Conservation (phyloP, 140 eudicot species). For the Oenanthe javanica region DNA sequence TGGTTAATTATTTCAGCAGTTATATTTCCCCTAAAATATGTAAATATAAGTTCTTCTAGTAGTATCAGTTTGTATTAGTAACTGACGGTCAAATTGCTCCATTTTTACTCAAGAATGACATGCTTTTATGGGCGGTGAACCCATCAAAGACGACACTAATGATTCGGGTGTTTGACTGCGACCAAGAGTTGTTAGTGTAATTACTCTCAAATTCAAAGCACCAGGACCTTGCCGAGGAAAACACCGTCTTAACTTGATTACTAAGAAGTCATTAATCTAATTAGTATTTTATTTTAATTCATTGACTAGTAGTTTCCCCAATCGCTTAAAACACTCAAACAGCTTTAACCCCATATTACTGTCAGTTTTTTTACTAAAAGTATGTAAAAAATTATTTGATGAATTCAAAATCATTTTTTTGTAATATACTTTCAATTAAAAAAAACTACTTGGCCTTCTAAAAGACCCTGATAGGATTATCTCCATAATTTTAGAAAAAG, state of each 20-base stretch:
- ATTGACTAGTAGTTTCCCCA: not conserved
- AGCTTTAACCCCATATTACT: no score
- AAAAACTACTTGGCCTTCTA: no score
- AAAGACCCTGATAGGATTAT: no score
- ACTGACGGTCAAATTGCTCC: not conserved
- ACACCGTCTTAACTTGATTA: not conserved
- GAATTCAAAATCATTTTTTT: no score
- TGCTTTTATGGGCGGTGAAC: not conserved
- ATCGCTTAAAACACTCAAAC: no score
- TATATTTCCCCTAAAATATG: not conserved
- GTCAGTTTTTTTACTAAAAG: no score
- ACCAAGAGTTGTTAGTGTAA: not conserved
- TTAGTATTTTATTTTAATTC: not conserved
- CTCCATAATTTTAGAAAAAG: no score
- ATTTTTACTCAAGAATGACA: not conserved
- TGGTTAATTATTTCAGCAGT: not conserved
- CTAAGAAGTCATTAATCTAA: not conserved
- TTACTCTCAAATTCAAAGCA: not conserved
- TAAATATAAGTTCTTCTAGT: not conserved
- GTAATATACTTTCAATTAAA: no score
- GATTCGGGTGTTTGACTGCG: not conserved
- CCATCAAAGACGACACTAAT: slow-evolving; percentile 8
- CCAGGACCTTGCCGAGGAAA: not conserved
- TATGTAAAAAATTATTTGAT: no score
- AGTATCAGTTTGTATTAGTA: not conserved